Base-by-base conservation (phyloP, 2,329 filamentous ascomycete genomes). In the Xylariaceae sp. region DNA sequence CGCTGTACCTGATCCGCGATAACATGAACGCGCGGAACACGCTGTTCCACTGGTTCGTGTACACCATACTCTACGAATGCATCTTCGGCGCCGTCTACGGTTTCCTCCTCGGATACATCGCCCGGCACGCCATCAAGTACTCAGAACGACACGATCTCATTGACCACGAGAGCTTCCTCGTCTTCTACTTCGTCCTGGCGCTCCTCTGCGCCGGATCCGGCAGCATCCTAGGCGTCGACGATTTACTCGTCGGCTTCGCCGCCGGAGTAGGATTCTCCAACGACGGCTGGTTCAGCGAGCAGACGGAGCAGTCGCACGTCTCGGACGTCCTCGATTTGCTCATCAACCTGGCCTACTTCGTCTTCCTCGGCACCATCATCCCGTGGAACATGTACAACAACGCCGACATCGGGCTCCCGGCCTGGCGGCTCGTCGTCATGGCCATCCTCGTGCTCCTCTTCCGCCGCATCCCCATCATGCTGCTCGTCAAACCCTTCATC, bases 281-380 rank as follows among this genome's bases (percentile, higher is more conserved):
- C 74, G 94, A 99, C 71, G 94, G 94, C 66, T 99, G 94, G 94
- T 99, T 99, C 70, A 89, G 90, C 11, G 90, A 97, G 71, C 97
- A 97, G 80, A 99, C 94, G 0, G 94, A 99, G 72, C 94, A 99
- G 74, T 93, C 94, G 0, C 94, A 97, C 73, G 94, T 99, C 8
- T 97, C 93, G 73, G 97, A 99, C 84, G 94, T 99, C 72, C 97
- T 99, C 70, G 94, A 99, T 79, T 76, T 99, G 73, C 79, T 99
- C 62, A 87, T 99, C 78, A 99, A 99, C 75, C 83, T 99, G 86
- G 84, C 93, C 2, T 99, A 97, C 75, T 99, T 99, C 74, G 94
- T 99, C 67, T 99, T 94, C 73, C 89, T 99, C 64, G 94, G 94
- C 55, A 90, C 94, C 56, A 97, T 99, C 73, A 94, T 99, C 62